A percentile compares a stretch with the other conserved stretches of the same genome.
These are phyloP conservation scores for Saitozyma podzolica DNA, from an alignment of 768 basidiomycete species.

Conservation along the genomic window DNA sequence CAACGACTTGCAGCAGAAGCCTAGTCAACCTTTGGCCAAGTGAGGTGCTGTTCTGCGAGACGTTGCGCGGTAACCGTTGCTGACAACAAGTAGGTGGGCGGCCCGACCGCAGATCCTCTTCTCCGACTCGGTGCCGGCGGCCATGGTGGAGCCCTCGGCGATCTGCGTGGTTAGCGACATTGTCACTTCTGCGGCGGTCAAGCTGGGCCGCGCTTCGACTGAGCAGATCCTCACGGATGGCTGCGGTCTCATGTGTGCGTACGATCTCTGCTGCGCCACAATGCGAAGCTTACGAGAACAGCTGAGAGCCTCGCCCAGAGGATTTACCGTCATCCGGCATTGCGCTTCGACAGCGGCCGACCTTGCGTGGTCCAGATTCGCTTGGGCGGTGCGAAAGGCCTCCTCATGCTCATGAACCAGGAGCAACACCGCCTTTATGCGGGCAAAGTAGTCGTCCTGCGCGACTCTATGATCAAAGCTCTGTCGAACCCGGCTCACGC, in stretches of 20 bases:
- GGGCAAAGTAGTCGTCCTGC: slow-evolving; percentile 31
- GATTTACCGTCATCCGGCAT: slow-evolving; percentile 9
- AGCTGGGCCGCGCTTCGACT: slow-evolving; percentile 12
- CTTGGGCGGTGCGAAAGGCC: slow-evolving; percentile 36
- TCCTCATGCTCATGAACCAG: slow-evolving; percentile 38
- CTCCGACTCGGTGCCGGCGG: slow-evolving; percentile 35
- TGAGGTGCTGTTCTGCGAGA: slow-evolving; percentile 9
- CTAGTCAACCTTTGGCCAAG: slow-evolving; percentile 43
- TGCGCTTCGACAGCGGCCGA: slow-evolving; percentile 11
- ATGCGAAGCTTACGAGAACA: background rate
- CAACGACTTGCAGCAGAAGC: slow-evolving; percentile 33
- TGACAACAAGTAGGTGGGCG: slow-evolving; percentile 29
- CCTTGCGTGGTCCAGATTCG: slow-evolving; percentile 40
- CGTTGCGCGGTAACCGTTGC: background rate
- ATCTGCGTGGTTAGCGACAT: slow-evolving; percentile 27
- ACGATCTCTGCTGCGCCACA: background rate
- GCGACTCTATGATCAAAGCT: slow-evolving; percentile 41
- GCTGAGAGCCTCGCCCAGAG: slow-evolving; percentile 28
- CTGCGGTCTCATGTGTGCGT: slow-evolving; percentile 44
- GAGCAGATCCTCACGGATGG: slow-evolving; percentile 45
- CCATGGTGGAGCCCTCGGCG: slow-evolving; percentile 5
- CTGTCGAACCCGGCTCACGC: slow-evolving; percentile 7
- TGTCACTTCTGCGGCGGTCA: slow-evolving; percentile 12
- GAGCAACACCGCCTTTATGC: slow-evolving; percentile 17
- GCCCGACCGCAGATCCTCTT: slow-evolving; percentile 36